Percentiles rank a stretch among this genome's conserved stretches.
Conservation (phyloP, 2,329 filamentous ascomycete species). For the Chaetomiaceae sp. region DNA sequence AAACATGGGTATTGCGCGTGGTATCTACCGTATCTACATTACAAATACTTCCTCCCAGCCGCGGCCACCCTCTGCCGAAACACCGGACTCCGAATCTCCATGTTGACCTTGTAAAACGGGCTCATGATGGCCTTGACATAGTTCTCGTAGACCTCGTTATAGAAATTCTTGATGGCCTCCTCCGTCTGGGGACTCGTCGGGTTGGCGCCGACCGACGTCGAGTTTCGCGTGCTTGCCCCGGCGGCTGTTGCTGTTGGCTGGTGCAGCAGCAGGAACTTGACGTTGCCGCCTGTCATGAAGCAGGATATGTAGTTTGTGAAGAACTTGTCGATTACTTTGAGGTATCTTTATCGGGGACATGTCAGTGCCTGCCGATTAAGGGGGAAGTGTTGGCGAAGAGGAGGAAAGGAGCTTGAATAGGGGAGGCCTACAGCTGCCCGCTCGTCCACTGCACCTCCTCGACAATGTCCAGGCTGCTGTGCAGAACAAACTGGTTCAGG, state of each 20-base stretch:
- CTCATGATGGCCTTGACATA: conserved; percentile 98
- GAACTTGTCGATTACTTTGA: conserved; percentile 95
- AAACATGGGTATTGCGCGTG: neutral
- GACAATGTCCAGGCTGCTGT: conserved; percentile 88
- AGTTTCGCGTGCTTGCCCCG: conserved; percentile 44
- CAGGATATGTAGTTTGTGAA: conserved; percentile 93
- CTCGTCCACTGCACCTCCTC: conserved; percentile 94
- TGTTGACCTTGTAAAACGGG: conserved; percentile 85
- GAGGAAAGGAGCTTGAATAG: neutral
- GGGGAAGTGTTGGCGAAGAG: conserved; percentile 12
- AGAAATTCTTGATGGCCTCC: conserved; percentile 92
- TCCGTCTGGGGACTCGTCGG: conserved; percentile 87
- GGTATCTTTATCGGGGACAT: conserved; percentile 59
- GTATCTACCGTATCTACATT: conserved; percentile 46
- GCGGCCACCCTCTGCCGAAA: conserved; percentile 79
- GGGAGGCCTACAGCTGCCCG: conserved; percentile 66
- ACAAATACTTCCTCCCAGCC: conserved; percentile 79
- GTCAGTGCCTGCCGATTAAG: neutral
- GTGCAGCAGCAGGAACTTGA: conserved; percentile 91
- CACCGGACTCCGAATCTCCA: conserved; percentile 79
- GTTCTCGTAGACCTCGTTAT: conserved; percentile 90
- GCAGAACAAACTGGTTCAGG: conserved; percentile 96
- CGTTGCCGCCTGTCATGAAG: conserved; percentile 88
- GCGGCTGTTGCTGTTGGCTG: conserved; percentile 56
- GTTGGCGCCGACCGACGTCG: conserved; percentile 74